A percentile compares a stretch with the other conserved stretches of the same genome.
Evolutionary conservation across 352 stramenopile species (phyloP).

Genomic region (Globisporangium paroecandrum): DNA sequence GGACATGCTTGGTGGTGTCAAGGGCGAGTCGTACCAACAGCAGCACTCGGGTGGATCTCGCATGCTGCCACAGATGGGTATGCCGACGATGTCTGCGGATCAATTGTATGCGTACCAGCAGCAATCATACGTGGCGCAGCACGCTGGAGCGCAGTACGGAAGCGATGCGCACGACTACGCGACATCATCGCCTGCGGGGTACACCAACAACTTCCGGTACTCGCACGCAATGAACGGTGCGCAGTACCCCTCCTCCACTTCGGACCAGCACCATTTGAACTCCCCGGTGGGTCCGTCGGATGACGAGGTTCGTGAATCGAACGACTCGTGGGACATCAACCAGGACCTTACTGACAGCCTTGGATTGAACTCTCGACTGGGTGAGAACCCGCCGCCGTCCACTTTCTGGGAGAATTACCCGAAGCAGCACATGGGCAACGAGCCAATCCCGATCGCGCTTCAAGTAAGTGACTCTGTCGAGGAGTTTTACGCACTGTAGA

Average conservation of each 20-base stretch:
- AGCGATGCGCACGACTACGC: conserved; percentile 13
- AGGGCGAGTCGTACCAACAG: conserved; percentile 14
- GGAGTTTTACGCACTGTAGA: not conserved
- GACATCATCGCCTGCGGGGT: conserved; percentile 1
- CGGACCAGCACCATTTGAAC: conserved; percentile 12
- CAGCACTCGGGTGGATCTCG: not conserved
- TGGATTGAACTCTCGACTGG: conserved; percentile 20
- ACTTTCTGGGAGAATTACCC: conserved; percentile 45
- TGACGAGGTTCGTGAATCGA: conserved; percentile 23
- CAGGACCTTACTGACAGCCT: conserved; percentile 23
- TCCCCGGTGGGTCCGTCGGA: conserved; percentile 7
- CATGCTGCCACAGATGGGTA: conserved; percentile 17
- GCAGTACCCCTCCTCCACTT: conserved; percentile 9
- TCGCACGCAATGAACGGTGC: conserved; percentile 3
- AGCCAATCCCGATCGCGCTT: conserved; percentile 26
- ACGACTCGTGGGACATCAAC: conserved; percentile 29
- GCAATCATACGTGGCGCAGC: conserved; percentile 14
- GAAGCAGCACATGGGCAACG: conserved; percentile 26
- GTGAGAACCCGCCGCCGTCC: conserved; percentile 38
- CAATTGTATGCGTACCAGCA: conserved; percentile 16
- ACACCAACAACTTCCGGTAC: conserved; percentile 17
- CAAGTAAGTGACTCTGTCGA: conserved; percentile 18
- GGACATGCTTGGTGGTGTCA: conserved; percentile 19
- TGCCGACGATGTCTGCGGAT: conserved; percentile 3
- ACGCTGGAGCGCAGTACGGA: conserved; percentile 8